Evolutionary conservation across 192 early-diverging fungal genomes (phyloP), one percentile per base, ranked within the genome.

Genomic region (Podila epigama): DNA sequence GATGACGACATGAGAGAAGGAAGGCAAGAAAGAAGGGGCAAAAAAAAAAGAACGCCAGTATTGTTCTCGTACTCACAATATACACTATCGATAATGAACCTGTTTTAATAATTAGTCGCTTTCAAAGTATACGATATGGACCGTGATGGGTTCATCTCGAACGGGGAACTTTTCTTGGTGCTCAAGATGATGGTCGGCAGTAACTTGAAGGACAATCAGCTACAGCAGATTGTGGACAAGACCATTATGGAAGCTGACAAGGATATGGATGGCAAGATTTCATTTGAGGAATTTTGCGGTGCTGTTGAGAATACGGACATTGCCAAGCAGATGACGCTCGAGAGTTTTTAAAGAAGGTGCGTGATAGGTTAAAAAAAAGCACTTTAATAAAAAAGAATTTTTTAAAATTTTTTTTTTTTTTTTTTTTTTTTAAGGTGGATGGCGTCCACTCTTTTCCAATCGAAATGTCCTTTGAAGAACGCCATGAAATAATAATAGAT

Each of bases 71-170:
- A n/a, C n/a, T n/a, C n/a, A n/a, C n/a, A n/a, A n/a, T n/a, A n/a
- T n/a, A n/a, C n/a, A n/a, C n/a, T n/a, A n/a, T 15, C 25, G 44
- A 9, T 13, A 13, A 8, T 9, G n/a, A 18, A 48, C 44, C 11
- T 20, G 42, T 39, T 22, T 11, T 25, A n/a, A n/a, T 31, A 18
- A 33, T 61, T 70, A 96, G 94, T 96, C 66, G 96, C 97, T 1
- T 99, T 99, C 86, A 97, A 96, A 69, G 94, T 99, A 44, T 99
- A 99, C 75, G 98, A 99, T 70, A 98, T 98, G 89, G 97, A 99
- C 80, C 87, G 97, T 32, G 98, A 99, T 81, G 98, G 98, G 15
- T 97, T 82, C 72, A 98, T 99, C 65, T 98, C 96, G 36, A 99
- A 99, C 73, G 98, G 98, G 50, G 98, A 99, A 85, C 86, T 99